A percentile compares a stretch with the other conserved stretches of the same genome.
phyloP scores from a whole-genome alignment of 768 basidiomycete species.

The Xanthoconium purpureum region DNA sequence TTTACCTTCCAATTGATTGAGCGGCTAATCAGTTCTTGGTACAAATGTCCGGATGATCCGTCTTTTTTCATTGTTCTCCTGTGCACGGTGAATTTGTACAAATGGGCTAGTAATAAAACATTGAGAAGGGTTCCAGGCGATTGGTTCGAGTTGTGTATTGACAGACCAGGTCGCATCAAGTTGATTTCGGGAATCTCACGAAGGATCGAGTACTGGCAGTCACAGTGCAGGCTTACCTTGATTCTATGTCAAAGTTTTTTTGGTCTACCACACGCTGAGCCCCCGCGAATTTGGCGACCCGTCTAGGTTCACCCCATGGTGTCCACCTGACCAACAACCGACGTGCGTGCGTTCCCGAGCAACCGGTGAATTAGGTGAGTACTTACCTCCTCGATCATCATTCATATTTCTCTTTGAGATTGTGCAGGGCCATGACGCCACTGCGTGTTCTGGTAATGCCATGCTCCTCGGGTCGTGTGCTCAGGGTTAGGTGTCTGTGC shows the following conservation, averaged over 20 bases:
- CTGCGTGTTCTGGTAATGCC: conserved; percentile 19
- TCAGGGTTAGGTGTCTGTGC: conserved; percentile 24
- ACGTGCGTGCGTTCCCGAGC: conserved; percentile 7
- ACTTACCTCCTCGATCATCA: conserved; percentile 13
- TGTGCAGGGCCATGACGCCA: conserved; percentile 21
- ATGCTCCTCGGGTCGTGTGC: conserved; percentile 4
- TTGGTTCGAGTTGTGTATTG: background rate
- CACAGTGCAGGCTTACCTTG: background rate
- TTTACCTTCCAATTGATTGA: conserved; percentile 39
- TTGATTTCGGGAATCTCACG: background rate
- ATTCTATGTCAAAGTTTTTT: background rate
- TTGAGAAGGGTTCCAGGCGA: background rate
- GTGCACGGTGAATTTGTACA: background rate
- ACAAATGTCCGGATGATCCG: conserved; percentile 29
- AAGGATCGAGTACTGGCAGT: too few relatives aligned
- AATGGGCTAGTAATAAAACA: background rate
- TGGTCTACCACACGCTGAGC: background rate
- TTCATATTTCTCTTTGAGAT: conserved; percentile 2
- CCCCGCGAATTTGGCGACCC: background rate
- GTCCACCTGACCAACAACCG: background rate
- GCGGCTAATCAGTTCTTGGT: conserved; percentile 72
- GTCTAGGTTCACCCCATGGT: background rate
- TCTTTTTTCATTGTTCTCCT: background rate
- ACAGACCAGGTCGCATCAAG: background rate
- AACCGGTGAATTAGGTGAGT: conserved; percentile 18